phyloP scores from a whole-genome alignment of 2,329 filamentous ascomycete genomes.

The Neophaeococcomyces mojaviensis region DNA sequence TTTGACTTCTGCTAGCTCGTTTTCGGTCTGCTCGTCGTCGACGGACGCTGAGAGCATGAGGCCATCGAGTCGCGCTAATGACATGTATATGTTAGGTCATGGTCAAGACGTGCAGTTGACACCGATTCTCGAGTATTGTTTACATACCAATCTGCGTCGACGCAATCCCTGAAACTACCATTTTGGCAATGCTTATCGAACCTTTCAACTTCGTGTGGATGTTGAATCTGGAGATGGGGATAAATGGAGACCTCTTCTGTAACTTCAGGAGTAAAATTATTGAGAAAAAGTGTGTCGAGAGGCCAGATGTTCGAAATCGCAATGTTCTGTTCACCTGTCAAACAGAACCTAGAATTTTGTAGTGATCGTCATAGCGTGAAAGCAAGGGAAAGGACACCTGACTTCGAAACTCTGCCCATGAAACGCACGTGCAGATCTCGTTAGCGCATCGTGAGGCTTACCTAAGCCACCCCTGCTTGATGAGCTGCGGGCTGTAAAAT shows the following conservation, averaged over 20 bases:
- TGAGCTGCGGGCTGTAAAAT: neutral
- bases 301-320: neutral
- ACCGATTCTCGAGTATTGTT: neutral
- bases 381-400: neutral
- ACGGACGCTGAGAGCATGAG: slow-evolving; percentile 91
- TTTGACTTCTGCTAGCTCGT: slow-evolving; percentile 79
- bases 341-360: neutral
- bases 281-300: neutral
- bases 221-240: neutral
- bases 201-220: too few relatives aligned
- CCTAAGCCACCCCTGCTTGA: neutral
- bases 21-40: slow-evolving; percentile 73
- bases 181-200: neutral
- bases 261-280: neutral
- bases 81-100: neutral
- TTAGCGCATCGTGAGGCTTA: neutral
- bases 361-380: neutral
- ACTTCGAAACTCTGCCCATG: neutral
- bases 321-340: neutral
- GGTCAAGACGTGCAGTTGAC: neutral
- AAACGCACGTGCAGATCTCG: neutral
- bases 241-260: neutral
- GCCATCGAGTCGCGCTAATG: slow-evolving; percentile 40
- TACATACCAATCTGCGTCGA: slow-evolving; percentile 7
- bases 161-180: slow-evolving; percentile 9